Conservation (phyloP, 768 basidiomycete genomes). For the Mycena filopes region DNA sequence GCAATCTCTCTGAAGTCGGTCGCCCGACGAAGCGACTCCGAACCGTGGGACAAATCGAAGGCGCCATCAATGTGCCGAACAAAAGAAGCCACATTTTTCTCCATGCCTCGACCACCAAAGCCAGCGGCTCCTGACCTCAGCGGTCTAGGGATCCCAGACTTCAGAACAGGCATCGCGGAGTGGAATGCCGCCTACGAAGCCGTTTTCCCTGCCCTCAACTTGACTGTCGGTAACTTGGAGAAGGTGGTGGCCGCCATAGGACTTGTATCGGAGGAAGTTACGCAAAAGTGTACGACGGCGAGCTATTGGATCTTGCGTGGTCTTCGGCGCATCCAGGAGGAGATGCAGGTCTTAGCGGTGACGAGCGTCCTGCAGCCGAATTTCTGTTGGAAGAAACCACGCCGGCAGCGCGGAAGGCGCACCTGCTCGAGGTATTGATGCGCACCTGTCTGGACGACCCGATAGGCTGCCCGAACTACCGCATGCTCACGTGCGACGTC, state of each 20-base stretch:
- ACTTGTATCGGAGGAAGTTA: not conserved
- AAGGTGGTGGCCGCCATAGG: not conserved
- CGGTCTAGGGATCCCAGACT: not conserved
- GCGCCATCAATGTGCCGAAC: no score
- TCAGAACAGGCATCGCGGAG: not conserved
- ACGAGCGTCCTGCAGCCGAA: not conserved
- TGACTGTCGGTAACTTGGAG: not conserved
- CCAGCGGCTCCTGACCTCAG: not conserved
- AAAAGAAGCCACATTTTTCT: no score
- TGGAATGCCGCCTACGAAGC: not conserved
- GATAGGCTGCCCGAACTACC: not conserved
- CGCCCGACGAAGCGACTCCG: no score
- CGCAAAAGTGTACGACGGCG: no score
- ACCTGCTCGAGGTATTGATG: conserved; percentile 1
- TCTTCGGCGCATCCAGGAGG: not conserved
- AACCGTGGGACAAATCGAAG: no score
- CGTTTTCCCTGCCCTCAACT: not conserved
- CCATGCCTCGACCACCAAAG: not conserved
- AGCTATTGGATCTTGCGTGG: not conserved
- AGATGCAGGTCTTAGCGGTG: not conserved
- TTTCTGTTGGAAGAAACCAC: conserved; percentile 1
- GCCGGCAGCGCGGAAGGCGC: not conserved
- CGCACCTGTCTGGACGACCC: not conserved
- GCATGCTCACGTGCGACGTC: conserved; percentile 4
- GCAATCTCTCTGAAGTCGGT: no score